Evolutionary conservation across 495 filamentous ascomycete species (phyloP).

Genomic region (Daldinia loculata): DNA sequence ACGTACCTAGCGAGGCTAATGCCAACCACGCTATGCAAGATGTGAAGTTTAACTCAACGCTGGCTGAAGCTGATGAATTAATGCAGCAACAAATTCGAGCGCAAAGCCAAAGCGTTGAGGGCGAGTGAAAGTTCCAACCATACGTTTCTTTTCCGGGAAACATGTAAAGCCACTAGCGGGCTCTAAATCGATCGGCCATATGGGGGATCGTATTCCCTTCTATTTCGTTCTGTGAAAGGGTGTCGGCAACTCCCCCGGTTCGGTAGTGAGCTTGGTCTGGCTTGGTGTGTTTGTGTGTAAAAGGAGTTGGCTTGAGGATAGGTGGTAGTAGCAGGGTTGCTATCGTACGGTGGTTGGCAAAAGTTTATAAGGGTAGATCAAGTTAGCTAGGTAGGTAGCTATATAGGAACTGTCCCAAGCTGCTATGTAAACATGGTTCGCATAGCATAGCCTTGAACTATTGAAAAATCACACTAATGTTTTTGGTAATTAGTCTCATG

Average conservation of each 20-base stretch:
- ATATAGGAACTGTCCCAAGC: background rate
- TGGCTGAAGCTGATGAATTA: conserved; percentile 5
- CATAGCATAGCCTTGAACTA: background rate
- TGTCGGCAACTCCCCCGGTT: background rate
- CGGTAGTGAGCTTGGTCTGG: background rate
- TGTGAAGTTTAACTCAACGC: background rate
- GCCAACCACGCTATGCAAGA: background rate
- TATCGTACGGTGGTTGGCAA: background rate
- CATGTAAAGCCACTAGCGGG: background rate
- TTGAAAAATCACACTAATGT: too few species aligned
- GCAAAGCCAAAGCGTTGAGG: background rate
- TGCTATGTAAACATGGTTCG: too few species aligned
- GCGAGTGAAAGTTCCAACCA: background rate
- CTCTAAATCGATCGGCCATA: background rate
- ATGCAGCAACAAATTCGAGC: conserved; percentile 6
- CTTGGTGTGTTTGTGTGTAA: background rate
- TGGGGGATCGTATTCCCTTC: background rate
- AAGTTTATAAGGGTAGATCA: background rate
- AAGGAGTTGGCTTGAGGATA: background rate
- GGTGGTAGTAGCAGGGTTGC: background rate
- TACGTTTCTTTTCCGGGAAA: background rate
- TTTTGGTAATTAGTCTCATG: too few species aligned
- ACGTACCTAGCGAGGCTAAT: background rate
- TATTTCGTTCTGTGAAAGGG: background rate
- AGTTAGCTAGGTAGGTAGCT: background rate